phyloP scores from a whole-genome alignment of 495 filamentous ascomycete genomes.

The Diplogelasinospora grovesii region DNA sequence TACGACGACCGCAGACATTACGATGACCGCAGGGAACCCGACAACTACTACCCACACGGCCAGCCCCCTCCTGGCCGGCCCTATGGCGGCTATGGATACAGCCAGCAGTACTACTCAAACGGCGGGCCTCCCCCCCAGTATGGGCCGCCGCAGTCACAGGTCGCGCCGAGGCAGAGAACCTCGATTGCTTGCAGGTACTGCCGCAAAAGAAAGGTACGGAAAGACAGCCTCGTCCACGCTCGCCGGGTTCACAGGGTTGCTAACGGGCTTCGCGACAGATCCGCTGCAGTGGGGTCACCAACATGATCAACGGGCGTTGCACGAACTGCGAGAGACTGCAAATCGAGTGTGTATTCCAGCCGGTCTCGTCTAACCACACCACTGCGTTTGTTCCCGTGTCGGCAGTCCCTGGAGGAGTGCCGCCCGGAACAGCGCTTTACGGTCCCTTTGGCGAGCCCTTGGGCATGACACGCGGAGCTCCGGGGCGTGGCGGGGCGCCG shows the following conservation, averaged over 20 bases:
- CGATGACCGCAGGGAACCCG: slow-evolving; percentile 11
- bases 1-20: slow-evolving; percentile 3
- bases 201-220: slow-evolving; percentile 41
- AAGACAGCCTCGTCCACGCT: too few species aligned
- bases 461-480: slow-evolving; percentile 9
- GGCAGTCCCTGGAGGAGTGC: slow-evolving; percentile 39
- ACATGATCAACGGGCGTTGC: slow-evolving; percentile 43
- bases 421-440: slow-evolving; percentile 42
- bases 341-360: slow-evolving; percentile 47
- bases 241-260: too few species aligned
- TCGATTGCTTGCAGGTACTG: slow-evolving; percentile 48
- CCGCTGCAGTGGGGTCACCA: slow-evolving; percentile 47
- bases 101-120: slow-evolving; percentile 11
- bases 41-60: slow-evolving; percentile 17
- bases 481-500: too few species aligned
- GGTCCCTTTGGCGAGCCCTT: slow-evolving; percentile 46
- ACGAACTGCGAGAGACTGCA: slow-evolving; percentile 46
- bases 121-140: slow-evolving; percentile 16
- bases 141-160: slow-evolving; percentile 22
- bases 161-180: slow-evolving; percentile 43
- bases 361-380: slow-evolving; percentile 39
- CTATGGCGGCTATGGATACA: slow-evolving; percentile 4
- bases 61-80: slow-evolving; percentile 11
- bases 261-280: slow-evolving; percentile 25
- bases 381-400: slow-evolving; percentile 45